phyloP scores from a whole-genome alignment of 257 asterid genomes.

The Fraxinus quadrangulata region DNA sequence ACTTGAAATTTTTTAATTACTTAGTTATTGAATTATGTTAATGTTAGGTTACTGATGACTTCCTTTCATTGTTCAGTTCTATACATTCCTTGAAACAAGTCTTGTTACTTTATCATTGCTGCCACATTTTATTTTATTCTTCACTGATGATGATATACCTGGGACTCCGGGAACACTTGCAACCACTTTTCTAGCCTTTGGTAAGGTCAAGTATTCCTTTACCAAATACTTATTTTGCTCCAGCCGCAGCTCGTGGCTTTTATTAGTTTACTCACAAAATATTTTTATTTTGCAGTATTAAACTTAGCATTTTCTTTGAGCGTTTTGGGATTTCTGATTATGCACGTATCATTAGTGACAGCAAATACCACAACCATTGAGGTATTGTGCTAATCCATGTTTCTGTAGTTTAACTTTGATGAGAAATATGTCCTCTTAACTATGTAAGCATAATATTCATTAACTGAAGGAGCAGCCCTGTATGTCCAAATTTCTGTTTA shows the following conservation, averaged over 20 bases:
- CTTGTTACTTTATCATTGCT: slow-evolving; percentile 1
- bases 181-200: slow-evolving; percentile 12
- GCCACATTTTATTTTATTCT: slow-evolving; percentile 2
- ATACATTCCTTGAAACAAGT: slow-evolving; percentile 51
- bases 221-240: neutral
- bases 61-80: slow-evolving; percentile 64
- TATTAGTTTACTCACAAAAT: slow-evolving; percentile 19
- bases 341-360: slow-evolving; percentile 90
- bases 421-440: neutral
- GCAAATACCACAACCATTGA: slow-evolving; percentile 96
- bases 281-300: slow-evolving; percentile 56
- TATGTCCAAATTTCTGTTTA: slow-evolving; percentile 19
- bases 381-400: slow-evolving; percentile 46
- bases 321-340: slow-evolving; percentile 89
- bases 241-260: neutral
- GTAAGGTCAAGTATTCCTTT: slow-evolving; percentile 29
- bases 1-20: slow-evolving; percentile 6
- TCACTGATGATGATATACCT: slow-evolving; percentile 5
- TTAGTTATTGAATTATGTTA: slow-evolving; percentile 14
- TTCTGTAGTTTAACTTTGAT: slow-evolving; percentile 19
- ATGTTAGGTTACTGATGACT: slow-evolving; percentile 18
- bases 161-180: slow-evolving; percentile 4
- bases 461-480: slow-evolving; percentile 7
- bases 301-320: slow-evolving; percentile 96
- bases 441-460: slow-evolving; percentile 7